Base-by-base conservation (phyloP, 73 alveolate genomes). In the Tetrahymena thermophila region DNA sequence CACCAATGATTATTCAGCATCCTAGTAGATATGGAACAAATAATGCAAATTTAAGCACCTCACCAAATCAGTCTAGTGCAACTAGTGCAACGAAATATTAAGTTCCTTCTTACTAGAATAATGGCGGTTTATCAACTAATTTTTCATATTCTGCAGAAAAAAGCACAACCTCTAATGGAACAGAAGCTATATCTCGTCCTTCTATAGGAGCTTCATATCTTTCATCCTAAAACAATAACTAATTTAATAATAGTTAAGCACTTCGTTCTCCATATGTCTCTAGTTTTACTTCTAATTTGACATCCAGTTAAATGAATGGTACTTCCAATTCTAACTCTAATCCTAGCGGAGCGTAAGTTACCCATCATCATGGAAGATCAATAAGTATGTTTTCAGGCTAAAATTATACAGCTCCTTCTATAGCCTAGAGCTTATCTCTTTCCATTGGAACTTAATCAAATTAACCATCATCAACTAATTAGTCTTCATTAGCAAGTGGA, bases 351-450 rank as follows among this genome's bases (percentile, higher is more conserved):
- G 3, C 89, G 8, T 28, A n/a, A 28, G 89, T 15, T 71, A 7
- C 89, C 37, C 89, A 71, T 71, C 89, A 71, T 71, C 89, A 71
- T 71, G 89, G 89, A 71, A 71, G 89, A 71, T 71, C 89, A 71
- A 71, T 71, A 1, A 71, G 89, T 11, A 34, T 71, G 37, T 71
- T 71, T n/a, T 71, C 89, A 71, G 89, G 89, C 1, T 25, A n/a
- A 28, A 71, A n/a, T 71, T 71, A 71, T 31, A 25, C 89, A 28
- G 23, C 35, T 31, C 89, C 89, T 13, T 25, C 89, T 71, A 31
- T 71, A 71, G 89, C 89, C 17, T n/a, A 71, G 31, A 19, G 37
- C 13, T 71, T 71, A 71, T 6, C 17, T 2, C 83, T 50, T 19
- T 23, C 37, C 13, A 71, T 34, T 3, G 89, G 89, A 34, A 19